These are phyloP conservation scores for Penicillium sp. DNA, from an alignment of 2,329 filamentous ascomycete species.

Conservation along the genomic window DNA sequence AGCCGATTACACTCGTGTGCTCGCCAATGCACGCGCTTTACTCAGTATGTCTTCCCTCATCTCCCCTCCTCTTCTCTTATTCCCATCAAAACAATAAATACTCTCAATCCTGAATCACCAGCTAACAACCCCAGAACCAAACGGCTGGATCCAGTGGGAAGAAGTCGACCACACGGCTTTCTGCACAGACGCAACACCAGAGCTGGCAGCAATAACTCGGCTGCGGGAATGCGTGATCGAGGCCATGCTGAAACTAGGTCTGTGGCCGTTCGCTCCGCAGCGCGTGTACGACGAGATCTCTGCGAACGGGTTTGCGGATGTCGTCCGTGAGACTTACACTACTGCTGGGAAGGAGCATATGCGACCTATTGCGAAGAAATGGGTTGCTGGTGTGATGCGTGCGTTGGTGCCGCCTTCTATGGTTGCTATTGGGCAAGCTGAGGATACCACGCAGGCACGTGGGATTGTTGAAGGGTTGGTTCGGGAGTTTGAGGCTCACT, in stretches of 20 bases:
- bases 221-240: conserved; percentile 9
- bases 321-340: conserved; percentile 12
- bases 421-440: conserved; percentile 10
- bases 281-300: conserved; percentile 13
- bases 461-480: conserved; percentile 12
- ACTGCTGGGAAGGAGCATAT: conserved; percentile 14
- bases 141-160: conserved; percentile 30
- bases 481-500: conserved; percentile 16
- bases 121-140: conserved; percentile 17
- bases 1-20: conserved; percentile 16
- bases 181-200: conserved; percentile 12
- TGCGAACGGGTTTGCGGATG: conserved; percentile 3
- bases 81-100: neutral
- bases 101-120: neutral
- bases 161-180: conserved; percentile 22
- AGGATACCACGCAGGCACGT: conserved; percentile 4
- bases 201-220: conserved; percentile 4
- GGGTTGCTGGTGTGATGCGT: conserved; percentile 17
- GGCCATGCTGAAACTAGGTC: conserved; percentile 13
- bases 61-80: neutral
- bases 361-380: conserved; percentile 8
- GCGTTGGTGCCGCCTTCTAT: conserved; percentile 14
- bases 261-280: conserved; percentile 12
- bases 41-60: conserved; percentile 22
- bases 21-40: conserved; percentile 27